Conservation (phyloP, 208 protist species). For the Entamoeba dispar region DNA sequence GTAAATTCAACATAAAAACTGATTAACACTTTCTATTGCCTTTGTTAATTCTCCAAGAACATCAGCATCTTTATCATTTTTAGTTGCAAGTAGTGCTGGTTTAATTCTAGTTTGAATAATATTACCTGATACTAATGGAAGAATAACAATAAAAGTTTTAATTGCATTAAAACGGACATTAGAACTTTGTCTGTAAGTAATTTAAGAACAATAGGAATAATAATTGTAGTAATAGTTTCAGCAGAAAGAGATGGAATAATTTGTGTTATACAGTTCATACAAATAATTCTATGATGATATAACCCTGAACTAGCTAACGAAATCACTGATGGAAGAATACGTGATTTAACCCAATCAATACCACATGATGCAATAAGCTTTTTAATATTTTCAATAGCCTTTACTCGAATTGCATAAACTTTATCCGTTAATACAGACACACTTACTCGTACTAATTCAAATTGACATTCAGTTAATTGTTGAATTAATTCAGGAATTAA, state of each 20-base stretch:
- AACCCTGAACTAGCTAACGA: background rate
- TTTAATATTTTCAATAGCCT: background rate
- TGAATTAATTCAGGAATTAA: background rate
- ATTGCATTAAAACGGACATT: background rate
- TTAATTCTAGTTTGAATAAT: background rate
- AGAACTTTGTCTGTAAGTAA: background rate
- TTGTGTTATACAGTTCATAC: background rate
- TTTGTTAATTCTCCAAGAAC: background rate
- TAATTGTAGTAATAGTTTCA: background rate
- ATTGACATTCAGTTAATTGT: background rate
- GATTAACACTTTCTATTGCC: background rate
- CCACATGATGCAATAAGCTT: background rate
- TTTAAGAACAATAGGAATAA: background rate
- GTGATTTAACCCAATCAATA: background rate
- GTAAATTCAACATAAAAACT: background rate
- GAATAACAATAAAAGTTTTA: background rate
- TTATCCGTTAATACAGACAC: background rate
- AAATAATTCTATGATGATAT: background rate
- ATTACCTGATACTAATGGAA: background rate
- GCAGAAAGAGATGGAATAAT: background rate
- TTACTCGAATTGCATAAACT: background rate
- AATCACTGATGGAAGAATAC: background rate
- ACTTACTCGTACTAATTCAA: background rate
- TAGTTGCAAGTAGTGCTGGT: background rate
- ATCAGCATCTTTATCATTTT: background rate